Conservation (phyloP, 2,329 filamentous ascomycete species). For the Parastagonospora nodorum region DNA sequence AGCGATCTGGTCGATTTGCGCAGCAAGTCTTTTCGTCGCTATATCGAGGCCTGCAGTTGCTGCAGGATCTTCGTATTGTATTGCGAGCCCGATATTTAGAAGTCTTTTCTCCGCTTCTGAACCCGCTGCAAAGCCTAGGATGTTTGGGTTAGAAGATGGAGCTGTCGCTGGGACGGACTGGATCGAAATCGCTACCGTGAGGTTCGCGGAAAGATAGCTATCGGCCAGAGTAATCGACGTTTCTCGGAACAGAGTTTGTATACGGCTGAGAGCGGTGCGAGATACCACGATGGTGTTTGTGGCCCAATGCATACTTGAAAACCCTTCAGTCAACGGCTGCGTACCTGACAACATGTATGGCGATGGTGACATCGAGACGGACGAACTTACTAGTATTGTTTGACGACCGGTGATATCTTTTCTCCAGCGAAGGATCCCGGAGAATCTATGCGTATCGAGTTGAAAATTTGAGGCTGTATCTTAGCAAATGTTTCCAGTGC, state of each 20-base stretch:
- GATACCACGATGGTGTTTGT: not conserved
- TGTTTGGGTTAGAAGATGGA: conserved; percentile 3
- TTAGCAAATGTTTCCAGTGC: conserved; percentile 1
- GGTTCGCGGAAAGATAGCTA: conserved; percentile 1
- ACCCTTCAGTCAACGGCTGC: too few relatives aligned
- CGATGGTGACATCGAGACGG: too few relatives aligned
- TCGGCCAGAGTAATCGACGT: not conserved
- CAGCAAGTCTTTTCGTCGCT: not conserved
- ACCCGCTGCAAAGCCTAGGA: conserved; percentile 1
- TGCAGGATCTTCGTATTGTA: not conserved
- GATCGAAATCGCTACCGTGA: conserved; percentile 5
- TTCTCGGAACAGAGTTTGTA: not conserved
- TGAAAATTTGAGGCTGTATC: conserved; percentile 8
- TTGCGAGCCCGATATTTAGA: not conserved
- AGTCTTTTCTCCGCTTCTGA: not conserved
- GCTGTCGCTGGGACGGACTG: conserved; percentile 8
- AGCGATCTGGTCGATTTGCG: not conserved
- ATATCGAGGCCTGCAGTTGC: not conserved
- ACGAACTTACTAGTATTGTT: not conserved
- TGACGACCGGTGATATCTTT: not conserved
- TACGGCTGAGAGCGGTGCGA: not conserved
- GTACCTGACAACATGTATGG: too few relatives aligned
- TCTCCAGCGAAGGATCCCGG: not conserved
- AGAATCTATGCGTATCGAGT: conserved; percentile 34
- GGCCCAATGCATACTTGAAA: not conserved